Percentiles rank a stretch among this genome's conserved stretches.
phyloP scores from a whole-genome alignment of 768 basidiomycete genomes.

The Rhodotorula diobovata region DNA sequence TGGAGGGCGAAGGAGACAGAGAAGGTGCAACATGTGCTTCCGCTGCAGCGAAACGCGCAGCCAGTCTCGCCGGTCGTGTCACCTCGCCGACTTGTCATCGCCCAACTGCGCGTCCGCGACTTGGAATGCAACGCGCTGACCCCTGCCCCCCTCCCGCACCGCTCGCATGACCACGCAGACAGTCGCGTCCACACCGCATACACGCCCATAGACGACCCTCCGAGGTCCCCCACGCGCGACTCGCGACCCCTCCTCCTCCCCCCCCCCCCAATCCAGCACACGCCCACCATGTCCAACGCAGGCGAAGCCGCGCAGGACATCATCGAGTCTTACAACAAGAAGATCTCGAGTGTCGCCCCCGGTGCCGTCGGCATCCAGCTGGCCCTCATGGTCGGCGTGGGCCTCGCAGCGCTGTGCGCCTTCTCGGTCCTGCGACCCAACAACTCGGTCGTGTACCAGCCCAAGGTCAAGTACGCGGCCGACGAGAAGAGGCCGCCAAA shows the following conservation, averaged over 20 bases:
- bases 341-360: slow-evolving; percentile 1
- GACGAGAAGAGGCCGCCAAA: slow-evolving; percentile 52
- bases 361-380: slow-evolving; percentile 35
- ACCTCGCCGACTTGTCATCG: too few relatives aligned
- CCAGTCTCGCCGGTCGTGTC: too few relatives aligned
- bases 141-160: too few relatives aligned
- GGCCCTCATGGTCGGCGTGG: slow-evolving; percentile 32
- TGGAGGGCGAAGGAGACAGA: too few relatives aligned
- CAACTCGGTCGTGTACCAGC: slow-evolving; percentile 52
- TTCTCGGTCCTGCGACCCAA: slow-evolving; percentile 85
- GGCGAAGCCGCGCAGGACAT: slow-evolving; percentile 10
- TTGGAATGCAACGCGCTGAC: too few relatives aligned
- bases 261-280: background rate
- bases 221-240: too few relatives aligned
- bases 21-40: too few relatives aligned
- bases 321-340: slow-evolving; percentile 14
- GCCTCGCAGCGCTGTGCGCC: slow-evolving; percentile 45
- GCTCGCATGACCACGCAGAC: too few relatives aligned
- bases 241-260: background rate
- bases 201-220: too few relatives aligned
- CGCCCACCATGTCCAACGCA: slow-evolving; percentile 5
- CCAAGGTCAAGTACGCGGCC: slow-evolving; percentile 44
- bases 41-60: too few relatives aligned
- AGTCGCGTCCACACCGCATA: too few relatives aligned
- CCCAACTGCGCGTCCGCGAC: too few relatives aligned